Conservation (phyloP, 805 yeast genomes). For the Wickerhamomyces sydowiorum region DNA sequence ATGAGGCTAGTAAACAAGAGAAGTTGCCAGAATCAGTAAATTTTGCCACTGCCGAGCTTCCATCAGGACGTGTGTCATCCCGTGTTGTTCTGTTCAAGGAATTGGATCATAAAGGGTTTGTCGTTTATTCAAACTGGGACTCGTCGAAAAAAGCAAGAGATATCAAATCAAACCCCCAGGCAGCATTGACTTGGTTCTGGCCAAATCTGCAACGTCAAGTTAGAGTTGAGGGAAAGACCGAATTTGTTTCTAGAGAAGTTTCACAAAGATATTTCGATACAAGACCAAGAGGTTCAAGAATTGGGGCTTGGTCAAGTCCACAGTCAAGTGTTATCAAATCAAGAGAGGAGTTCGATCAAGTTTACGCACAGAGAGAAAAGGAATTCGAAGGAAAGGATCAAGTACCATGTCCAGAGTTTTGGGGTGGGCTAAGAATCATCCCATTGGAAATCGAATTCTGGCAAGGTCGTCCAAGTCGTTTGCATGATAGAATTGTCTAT, state of each 20-base stretch:
- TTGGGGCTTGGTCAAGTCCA: slow-evolving; percentile 97
- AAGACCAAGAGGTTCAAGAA: slow-evolving; percentile 86
- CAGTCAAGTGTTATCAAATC: slow-evolving; percentile 59
- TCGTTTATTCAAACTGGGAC: slow-evolving; percentile 89
- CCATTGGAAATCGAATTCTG: slow-evolving; percentile 94
- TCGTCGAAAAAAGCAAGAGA: slow-evolving; percentile 78
- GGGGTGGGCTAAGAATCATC: slow-evolving; percentile 92
- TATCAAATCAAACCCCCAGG: slow-evolving; percentile 65
- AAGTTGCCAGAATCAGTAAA: slow-evolving; percentile 78
- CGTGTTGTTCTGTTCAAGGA: slow-evolving; percentile 86
- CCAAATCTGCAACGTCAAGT: slow-evolving; percentile 86
- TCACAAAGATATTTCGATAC: slow-evolving; percentile 75
- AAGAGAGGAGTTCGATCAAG: slow-evolving; percentile 58
- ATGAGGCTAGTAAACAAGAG: slow-evolving; percentile 60
- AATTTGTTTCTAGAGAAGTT: slow-evolving; percentile 65
- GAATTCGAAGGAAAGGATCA: slow-evolving; percentile 57
- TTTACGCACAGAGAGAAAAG: slow-evolving; percentile 40
- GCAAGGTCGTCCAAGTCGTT: slow-evolving; percentile 90
- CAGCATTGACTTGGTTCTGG: slow-evolving; percentile 90
- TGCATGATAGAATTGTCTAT: slow-evolving; percentile 84
- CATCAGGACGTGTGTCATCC: slow-evolving; percentile 85
- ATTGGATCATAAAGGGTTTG: slow-evolving; percentile 77
- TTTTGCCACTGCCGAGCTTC: slow-evolving; percentile 83
- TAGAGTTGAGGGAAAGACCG: slow-evolving; percentile 83
- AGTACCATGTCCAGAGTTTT: slow-evolving; percentile 85